These are phyloP conservation scores for Tuber melanosporum DNA, from an alignment of 495 filamentous ascomycete species.

Conservation along the genomic window DNA sequence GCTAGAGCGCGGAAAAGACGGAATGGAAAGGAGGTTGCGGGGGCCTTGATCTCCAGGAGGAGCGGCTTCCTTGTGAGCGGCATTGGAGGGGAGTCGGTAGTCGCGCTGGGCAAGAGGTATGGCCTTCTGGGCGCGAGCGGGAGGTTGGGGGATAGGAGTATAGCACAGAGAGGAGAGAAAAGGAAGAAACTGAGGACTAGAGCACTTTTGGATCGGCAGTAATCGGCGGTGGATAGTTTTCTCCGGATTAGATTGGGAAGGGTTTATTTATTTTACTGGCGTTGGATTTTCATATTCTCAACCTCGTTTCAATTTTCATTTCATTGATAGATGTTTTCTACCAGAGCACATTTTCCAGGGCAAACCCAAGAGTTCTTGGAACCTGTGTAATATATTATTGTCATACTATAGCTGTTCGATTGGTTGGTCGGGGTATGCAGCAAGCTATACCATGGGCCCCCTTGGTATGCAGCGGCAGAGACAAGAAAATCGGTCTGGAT, in stretches of 20 bases:
- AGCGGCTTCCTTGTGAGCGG: neutral
- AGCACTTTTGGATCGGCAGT: neutral
- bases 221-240: neutral
- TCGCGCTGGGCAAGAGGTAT: neutral
- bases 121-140: neutral
- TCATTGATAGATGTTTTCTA: neutral
- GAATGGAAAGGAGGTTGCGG: neutral
- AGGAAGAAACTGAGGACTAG: neutral
- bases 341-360: neutral
- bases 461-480: neutral
- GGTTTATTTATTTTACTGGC: neutral
- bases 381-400: neutral
- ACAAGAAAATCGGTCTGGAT: neutral
- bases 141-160: neutral
- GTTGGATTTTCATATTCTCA: neutral
- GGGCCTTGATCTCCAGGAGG: neutral
- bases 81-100: neutral
- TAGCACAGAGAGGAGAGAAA: neutral
- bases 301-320: neutral
- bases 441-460: neutral
- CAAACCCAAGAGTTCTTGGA: neutral
- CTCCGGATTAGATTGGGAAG: neutral
- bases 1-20: neutral
- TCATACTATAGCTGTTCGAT: neutral
- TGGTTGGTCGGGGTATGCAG: neutral